phyloP scores from a whole-genome alignment of 169 alveolate genomes.

The Cytauxzoon felis region DNA sequence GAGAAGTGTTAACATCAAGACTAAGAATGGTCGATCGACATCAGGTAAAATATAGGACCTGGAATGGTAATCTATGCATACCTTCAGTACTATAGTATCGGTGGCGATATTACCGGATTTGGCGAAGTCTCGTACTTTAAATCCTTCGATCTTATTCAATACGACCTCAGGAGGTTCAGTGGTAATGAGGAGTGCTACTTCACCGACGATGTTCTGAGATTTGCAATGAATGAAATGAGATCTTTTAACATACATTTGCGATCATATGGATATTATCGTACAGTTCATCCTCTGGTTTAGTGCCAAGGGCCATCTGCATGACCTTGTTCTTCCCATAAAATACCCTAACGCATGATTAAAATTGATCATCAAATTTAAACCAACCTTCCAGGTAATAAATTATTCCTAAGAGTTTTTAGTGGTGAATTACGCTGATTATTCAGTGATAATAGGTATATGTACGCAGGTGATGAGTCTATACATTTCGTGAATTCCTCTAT shows the following conservation, averaged over 20 bases:
- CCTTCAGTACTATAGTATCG: slow-evolving; percentile 44
- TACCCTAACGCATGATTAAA: slow-evolving; percentile 15
- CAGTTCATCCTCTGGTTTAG: slow-evolving; percentile 60
- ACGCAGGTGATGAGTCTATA: slow-evolving; percentile 8
- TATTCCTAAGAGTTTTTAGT: slow-evolving; percentile 54
- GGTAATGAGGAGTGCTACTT: slow-evolving; percentile 45
- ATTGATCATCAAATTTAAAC: too few species aligned
- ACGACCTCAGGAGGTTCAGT: slow-evolving; percentile 52
- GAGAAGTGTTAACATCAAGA: too few species aligned
- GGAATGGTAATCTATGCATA: too few species aligned
- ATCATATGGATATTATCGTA: slow-evolving; percentile 56
- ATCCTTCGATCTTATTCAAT: slow-evolving; percentile 34
- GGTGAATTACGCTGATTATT: slow-evolving; percentile 69
- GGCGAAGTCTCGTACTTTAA: slow-evolving; percentile 40
- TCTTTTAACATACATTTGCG: slow-evolving; percentile 36
- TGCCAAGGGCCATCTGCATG: slow-evolving; percentile 71
- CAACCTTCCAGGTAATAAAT: slow-evolving; percentile 65
- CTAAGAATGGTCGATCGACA: too few species aligned
- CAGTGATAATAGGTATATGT: slow-evolving; percentile 60
- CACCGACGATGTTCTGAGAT: slow-evolving; percentile 32
- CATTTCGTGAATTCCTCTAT: slow-evolving; percentile 3
- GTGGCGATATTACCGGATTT: slow-evolving; percentile 43
- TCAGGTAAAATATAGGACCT: too few species aligned
- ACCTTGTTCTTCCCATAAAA: slow-evolving; percentile 73
- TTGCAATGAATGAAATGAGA: not conserved